Percentiles rank a stretch among this genome's conserved stretches.
Conservation (phyloP, 768 basidiomycete species). For the Suillus clintonianus region DNA sequence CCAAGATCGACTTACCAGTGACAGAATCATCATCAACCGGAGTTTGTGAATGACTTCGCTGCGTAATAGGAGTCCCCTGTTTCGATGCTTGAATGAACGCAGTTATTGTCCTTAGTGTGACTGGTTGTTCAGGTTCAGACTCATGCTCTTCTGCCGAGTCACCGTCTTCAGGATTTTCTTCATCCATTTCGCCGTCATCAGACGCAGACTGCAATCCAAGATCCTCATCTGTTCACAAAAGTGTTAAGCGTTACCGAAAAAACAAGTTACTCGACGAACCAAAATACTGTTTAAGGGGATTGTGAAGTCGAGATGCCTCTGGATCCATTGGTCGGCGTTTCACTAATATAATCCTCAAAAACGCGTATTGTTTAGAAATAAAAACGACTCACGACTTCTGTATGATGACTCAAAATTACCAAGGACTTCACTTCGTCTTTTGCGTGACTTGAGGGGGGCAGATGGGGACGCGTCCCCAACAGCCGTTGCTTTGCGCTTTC, state of each 20-base stretch:
- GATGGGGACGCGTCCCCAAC: slow-evolving; percentile 11
- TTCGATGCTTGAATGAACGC: slow-evolving; percentile 10
- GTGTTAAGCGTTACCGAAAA: not conserved
- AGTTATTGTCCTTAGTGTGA: slow-evolving; percentile 24
- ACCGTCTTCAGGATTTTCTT: slow-evolving; percentile 16
- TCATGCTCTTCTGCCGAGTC: slow-evolving; percentile 29
- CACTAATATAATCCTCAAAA: slow-evolving; percentile 1
- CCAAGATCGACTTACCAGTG: slow-evolving; percentile 13
- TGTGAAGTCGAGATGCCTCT: slow-evolving; percentile 20
- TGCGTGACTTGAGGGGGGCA: slow-evolving; percentile 16
- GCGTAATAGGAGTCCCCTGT: not conserved
- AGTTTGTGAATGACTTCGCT: not conserved
- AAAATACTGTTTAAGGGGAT: slow-evolving; percentile 53
- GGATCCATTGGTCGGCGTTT: slow-evolving; percentile 1
- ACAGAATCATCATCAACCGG: slow-evolving; percentile 25
- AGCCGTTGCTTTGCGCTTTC: slow-evolving; percentile 18
- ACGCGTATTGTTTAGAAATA: not conserved
- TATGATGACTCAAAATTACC: slow-evolving; percentile 7
- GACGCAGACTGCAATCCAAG: slow-evolving; percentile 56
- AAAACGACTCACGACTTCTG: slow-evolving; percentile 13
- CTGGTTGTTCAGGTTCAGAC: slow-evolving; percentile 13
- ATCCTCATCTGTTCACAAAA: slow-evolving; percentile 33
- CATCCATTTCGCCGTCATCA: slow-evolving; percentile 36
- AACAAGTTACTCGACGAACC: slow-evolving; percentile 34
- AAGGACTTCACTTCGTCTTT: slow-evolving; percentile 13